Evolutionary conservation across 768 basidiomycete genomes (phyloP), one percentile per base, ranked within the genome.

Genomic region (Tubosaeta brunneosetosa): DNA sequence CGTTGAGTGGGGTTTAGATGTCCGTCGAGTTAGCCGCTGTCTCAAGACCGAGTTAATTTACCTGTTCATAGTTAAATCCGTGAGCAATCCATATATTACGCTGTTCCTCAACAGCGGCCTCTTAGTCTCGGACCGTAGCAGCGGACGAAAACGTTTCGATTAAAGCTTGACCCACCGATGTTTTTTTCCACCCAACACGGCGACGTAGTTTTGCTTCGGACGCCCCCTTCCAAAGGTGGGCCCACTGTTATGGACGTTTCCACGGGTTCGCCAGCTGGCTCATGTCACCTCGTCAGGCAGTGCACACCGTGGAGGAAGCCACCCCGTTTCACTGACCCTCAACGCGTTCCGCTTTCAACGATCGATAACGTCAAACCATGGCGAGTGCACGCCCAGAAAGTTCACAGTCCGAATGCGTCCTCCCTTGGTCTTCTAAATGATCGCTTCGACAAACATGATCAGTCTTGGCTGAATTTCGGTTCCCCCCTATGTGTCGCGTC

Each of bases 11-110:
- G 48, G 31, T 49, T 50, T 44, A 12, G 53, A 59, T 55, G 49
- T 54, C 50, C 43, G 36, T 44, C 37, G 13, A 41, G 40, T 50
- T 51, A 51, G 48, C 62, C 55, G 58, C 55, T 55, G 49, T 55
- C 58, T 16, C 26, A 54, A 41, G 54, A 57, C 40, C 37, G 36
- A 41, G 54, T 70, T 61, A 69, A 68, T 69, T 58, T 65, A 61
- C 59, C 66, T 52, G n/a, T 43, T 62, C 57, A 64, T 65, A 56
- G 67, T 45, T 37, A 66, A 53, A 49, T 49, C 45, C 37, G 41
- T 27, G 43, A n/a, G 51, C 48, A 44, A 17, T 22, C 19, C 51
- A 48, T 43, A 25, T 32, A 36, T 31, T 44, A 31, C 44, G n/a
- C 43, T 41, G 38, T 52, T 42, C 55, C 44, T 51, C 56, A 36